Evolutionary conservation across 139 green algal species (phyloP), one percentile per base, ranked within the genome.

Genomic region (Chloropicon primus): DNA sequence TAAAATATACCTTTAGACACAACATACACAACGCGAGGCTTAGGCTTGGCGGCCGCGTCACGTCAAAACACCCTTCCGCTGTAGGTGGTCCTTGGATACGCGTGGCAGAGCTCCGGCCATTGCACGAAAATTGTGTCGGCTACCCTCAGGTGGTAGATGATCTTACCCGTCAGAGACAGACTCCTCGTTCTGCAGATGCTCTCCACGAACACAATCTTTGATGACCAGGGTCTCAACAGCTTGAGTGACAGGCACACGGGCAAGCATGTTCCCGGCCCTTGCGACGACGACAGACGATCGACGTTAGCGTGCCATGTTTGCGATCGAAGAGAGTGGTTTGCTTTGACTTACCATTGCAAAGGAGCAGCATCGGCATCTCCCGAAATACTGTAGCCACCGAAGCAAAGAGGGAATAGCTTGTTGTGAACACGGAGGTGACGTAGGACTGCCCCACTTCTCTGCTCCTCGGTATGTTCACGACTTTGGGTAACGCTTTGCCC

Each of bases 241-340:
- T 86, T 91, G 79, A 77, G 21, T 22, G 27, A 83, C 0, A 87
- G 77, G 74, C 83, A 90, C 1, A 97, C 80, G 23, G 92, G 92
- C 53, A 97, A 87, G 78, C 91, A 95, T 21, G 92, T 97, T 0
- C 92, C 92, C 1, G 92, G 92, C 0, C 92, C 92, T 74, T 97
- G 97, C 21, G 91, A 83, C 54, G 96, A 79, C 22, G 96, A 74
- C 83, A 92, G 79, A 28, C 24, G 27, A 24, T 1, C 24, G 21
- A 5, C 0, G 29, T 23, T 75, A 23, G 21, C 73, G 10, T 17
- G 28, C n/a, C 25, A 77, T 77, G 23, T 0, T 25, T 1, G 10
- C 25, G 23, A 53, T 22, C 2, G n/a, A 22, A 3, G 75, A 53
- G 75, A 5, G 1, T n/a, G 22, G 28, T 71, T 62, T n/a, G 24